Base-by-base conservation (phyloP, 2,329 filamentous ascomycete species). In the Chrysosporium keratinophilum region DNA sequence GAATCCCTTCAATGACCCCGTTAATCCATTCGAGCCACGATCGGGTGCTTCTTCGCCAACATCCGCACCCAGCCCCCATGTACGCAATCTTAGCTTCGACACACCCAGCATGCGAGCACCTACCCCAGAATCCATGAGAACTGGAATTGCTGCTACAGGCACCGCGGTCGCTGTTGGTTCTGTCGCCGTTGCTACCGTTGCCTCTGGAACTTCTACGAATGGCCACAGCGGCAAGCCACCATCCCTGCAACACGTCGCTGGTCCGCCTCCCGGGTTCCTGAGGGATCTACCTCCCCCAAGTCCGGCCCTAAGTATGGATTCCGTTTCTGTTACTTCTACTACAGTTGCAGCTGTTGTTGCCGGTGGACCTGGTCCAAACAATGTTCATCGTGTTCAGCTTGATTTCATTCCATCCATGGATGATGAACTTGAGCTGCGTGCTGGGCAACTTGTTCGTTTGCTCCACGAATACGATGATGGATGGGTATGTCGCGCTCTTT, bases 391-490 rank as follows among this genome's bases (percentile, higher is more conserved):
- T 58, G 88, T 97, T 34, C 88, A 96, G 69, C 81, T 97, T 61
- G 90, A 96, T 69, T 98, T 97, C 71, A 85, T 82, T 68, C 90
- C 93, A 23, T 91, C 87, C 2, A 84, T 97, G 78, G 85, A 88
- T 5, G 93, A 98, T 65, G 93, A 98, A 71, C 76, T 98, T 64
- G 86, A 82, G 58, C 78, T 98, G 43, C 79, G 76, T 58, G 81
- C 84, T 55, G 93, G 93, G 50, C 84, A 94, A 58, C 77, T 98
- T 47, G 88, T 97, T 49, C 81, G 91, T 59, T 76, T 98, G 59
- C 76, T 97, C 50, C 91, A 97, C 65, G 90, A 95, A 71, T 98
- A 97, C 64, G 93, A 98, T 66, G 93, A 98, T 71, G 93, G 93
- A 64, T 98, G 93, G 93, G 87, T 91, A 79, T 79, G 86, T 78